Percentiles rank a stretch among this genome's conserved stretches.
Conservation (phyloP, 495 filamentous ascomycete species). For the Penicillium odoratum region DNA sequence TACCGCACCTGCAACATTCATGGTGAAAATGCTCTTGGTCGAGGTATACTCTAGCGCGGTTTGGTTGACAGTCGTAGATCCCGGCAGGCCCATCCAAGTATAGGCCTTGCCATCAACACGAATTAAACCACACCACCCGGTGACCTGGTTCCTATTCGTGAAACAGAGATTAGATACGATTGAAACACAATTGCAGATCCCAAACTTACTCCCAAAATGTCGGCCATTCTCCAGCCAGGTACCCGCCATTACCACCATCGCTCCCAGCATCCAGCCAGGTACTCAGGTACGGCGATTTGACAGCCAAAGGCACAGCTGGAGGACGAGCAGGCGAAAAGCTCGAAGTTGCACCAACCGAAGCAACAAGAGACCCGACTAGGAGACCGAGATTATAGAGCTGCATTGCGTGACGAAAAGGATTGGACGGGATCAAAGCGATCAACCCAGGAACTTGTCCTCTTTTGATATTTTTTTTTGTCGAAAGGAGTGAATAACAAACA, state of each 20-base stretch:
- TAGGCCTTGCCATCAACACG: constrained; percentile 56
- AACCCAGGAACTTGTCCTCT: constrained; percentile 25
- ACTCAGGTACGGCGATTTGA: constrained; percentile 58
- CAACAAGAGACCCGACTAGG: constrained; percentile 26
- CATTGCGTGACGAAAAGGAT: constrained; percentile 27
- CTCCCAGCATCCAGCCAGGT: constrained; percentile 55
- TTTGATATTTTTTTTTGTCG: constrained; percentile 16
- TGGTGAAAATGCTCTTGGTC: constrained; percentile 57
- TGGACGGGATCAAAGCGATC: constrained; percentile 25
- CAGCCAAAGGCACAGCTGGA: constrained; percentile 56
- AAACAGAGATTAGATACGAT: constrained; percentile 5
- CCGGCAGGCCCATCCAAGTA: constrained; percentile 56
- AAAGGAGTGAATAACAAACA: constrained; percentile 12
- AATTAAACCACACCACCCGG: constrained; percentile 57
- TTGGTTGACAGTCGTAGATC: constrained; percentile 46
- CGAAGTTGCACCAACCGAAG: constrained; percentile 37
- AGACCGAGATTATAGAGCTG: constrained; percentile 28
- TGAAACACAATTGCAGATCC: background rate
- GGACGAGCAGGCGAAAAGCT: constrained; percentile 56
- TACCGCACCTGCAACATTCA: constrained; percentile 48
- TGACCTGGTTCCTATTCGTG: constrained; percentile 43
- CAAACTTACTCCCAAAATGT: constrained; percentile 53
- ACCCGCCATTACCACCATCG: constrained; percentile 57
- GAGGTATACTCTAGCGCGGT: constrained; percentile 57
- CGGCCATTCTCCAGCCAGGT: constrained; percentile 59